Percentiles rank a stretch among this genome's conserved stretches.
Conservation (phyloP, 306 rosid species). For the Trifolium repens region DNA sequence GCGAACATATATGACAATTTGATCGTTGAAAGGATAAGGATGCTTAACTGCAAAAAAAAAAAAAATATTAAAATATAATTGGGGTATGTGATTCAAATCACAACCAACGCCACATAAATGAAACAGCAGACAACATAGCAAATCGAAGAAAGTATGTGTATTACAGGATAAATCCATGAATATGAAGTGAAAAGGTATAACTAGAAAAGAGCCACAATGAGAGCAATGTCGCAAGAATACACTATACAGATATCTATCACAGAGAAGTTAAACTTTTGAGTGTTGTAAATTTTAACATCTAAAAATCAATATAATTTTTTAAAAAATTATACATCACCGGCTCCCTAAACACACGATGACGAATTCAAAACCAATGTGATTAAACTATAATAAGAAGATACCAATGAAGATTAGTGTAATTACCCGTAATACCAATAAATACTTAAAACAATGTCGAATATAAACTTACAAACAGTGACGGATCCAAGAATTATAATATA, state of each 20-base stretch:
- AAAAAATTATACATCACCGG: slow-evolving; percentile 6
- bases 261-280: not conserved
- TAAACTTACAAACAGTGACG: not conserved
- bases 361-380: slow-evolving; percentile 17
- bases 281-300: slow-evolving; percentile 12
- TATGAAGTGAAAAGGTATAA: slow-evolving; percentile 17
- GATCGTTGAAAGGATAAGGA: slow-evolving; percentile 79
- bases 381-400: slow-evolving; percentile 12
- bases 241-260: slow-evolving; percentile 14
- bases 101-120: not conserved
- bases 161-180: slow-evolving; percentile 10
- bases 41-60: slow-evolving; percentile 66
- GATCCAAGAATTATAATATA: too few species aligned
- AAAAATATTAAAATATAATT: not conserved
- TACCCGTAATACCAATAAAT: slow-evolving; percentile 4
- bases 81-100: slow-evolving; percentile 1
- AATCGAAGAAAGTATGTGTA: not conserved
- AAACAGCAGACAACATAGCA: not conserved
- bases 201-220: slow-evolving; percentile 8
- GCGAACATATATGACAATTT: slow-evolving; percentile 71
- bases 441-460: slow-evolving; percentile 15
- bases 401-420: slow-evolving; percentile 6
- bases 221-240: slow-evolving; percentile 29
- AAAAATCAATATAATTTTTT: not conserved
- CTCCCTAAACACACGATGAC: slow-evolving; percentile 3